Percentiles rank a stretch among this genome's conserved stretches.
Evolutionary conservation across 345 rosid genomes (phyloP).

Genomic region (Boechera stricta): DNA sequence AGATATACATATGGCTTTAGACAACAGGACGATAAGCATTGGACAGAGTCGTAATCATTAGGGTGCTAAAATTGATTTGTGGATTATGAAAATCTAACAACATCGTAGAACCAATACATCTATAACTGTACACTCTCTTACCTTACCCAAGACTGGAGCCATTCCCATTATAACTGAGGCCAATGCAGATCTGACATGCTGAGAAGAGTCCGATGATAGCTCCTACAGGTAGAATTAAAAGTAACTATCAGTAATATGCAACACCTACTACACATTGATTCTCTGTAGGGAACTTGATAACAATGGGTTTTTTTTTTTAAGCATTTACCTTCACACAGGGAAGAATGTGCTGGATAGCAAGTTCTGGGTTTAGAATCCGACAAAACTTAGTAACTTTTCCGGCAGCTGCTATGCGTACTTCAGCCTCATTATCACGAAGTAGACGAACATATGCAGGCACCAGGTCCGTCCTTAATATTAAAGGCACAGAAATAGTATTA

Average conservation of each 20-base stretch:
- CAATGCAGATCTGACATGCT: conserved; percentile 96
- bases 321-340: conserved; percentile 86
- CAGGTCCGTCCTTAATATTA: conserved; percentile 64
- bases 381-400: conserved; percentile 97
- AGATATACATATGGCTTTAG: conserved; percentile 3
- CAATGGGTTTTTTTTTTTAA: not conserved
- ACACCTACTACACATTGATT: not conserved
- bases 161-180: conserved; percentile 99
- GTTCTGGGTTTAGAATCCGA: conserved; percentile 88
- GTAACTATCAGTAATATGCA: conserved; percentile 12
- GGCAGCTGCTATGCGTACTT: conserved; percentile 98
- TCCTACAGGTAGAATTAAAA: conserved; percentile 56
- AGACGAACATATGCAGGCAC: conserved; percentile 96
- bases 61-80: conserved; percentile 2
- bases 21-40: not conserved
- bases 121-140: conserved; percentile 32
- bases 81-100: conserved; percentile 38
- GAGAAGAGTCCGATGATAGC: conserved; percentile 93
- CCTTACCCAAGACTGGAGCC: conserved; percentile 90
- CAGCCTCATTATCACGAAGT: conserved; percentile 99
- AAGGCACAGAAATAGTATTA: conserved; percentile 6
- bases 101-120: conserved; percentile 33
- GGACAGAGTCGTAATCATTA: not conserved
- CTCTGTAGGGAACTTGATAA: not conserved
- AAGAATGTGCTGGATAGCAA: conserved; percentile 83